These are phyloP conservation scores for Guadua angustifolia DNA, from an alignment of 176 grass and related monocot genomes.

Conservation along the genomic window DNA sequence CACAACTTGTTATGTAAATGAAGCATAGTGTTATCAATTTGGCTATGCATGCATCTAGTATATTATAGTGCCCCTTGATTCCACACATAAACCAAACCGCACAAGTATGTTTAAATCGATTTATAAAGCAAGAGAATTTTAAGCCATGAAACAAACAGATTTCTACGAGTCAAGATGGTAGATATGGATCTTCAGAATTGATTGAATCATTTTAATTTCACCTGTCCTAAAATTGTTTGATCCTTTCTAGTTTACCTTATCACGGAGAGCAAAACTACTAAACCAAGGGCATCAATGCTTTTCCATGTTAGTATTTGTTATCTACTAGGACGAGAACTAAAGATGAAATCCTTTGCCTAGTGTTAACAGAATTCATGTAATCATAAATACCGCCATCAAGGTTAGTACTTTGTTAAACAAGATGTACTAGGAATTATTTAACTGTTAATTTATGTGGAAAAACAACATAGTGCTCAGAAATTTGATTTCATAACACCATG, in stretches of 20 bases:
- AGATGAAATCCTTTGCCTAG: conserved; percentile 29
- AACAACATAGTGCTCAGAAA: not conserved
- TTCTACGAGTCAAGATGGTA: conserved; percentile 35
- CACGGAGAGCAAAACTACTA: not conserved
- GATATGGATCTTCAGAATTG: conserved; percentile 28
- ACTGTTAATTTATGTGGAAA: not conserved
- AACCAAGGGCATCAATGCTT: conserved; percentile 20
- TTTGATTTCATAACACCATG: not conserved
- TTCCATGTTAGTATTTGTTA: conserved; percentile 16
- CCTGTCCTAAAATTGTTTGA: conserved; percentile 27
- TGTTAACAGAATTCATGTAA: not conserved
- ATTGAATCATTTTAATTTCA: conserved; percentile 20
- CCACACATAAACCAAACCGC: conserved; percentile 5
- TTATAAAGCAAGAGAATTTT: conserved; percentile 22
- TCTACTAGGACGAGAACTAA: conserved; percentile 3
- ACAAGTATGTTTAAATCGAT: conserved; percentile 1
- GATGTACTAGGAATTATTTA: not conserved
- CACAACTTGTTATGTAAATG: no score
- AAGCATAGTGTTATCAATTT: no score
- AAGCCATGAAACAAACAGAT: conserved; percentile 31
- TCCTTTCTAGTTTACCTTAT: conserved; percentile 28
- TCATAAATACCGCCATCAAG: conserved; percentile 2
- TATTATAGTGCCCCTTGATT: no score
- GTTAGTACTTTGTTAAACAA: not conserved
- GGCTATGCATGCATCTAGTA: no score